Base-by-base conservation (phyloP, 495 filamentous ascomycete species). In the Bombardia bombarda region DNA sequence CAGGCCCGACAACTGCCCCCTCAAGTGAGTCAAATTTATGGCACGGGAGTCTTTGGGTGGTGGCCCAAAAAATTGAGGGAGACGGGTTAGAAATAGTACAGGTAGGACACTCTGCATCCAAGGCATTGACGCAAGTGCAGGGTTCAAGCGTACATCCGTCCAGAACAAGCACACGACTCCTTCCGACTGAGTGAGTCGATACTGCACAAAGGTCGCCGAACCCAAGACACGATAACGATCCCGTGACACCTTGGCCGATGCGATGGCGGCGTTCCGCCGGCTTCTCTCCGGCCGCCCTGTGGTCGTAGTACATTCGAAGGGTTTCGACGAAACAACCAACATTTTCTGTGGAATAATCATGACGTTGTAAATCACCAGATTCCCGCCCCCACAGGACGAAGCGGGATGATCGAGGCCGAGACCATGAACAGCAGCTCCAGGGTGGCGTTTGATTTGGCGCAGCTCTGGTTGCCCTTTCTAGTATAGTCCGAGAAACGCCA, bases 101-200 rank as follows among this genome's bases (percentile, higher is more conserved):
- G n/a, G n/a, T n/a, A n/a, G n/a, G n/a, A n/a, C 36, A 28, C 47
- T 42, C 49, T 26, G 55, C 55, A 61, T 56, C 36, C 47, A 53
- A 53, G 38, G 57, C 52, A 51, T 51, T 49, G 36, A 65, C 51
- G 53, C 62, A 60, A 31, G 40, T 51, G 49, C 52, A 60, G 53
- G 63, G 58, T 44, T 66, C 23, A 49, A 25, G 17, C 13, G 30
- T 21, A 45, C 22, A 36, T 43, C 45, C 22, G 47, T 45, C 43
- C 33, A 12, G 26, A 40, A 9, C 31, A 26, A 24, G 40, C 30
- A 23, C n/a, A 42, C 24, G 28, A 42, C 31, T 39, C 20, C 34
- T 28, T 47, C 24, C 36, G 43, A 38, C 28, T 14, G 20, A 28
- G 16, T 38, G 18, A 36, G 36, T 38, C 19, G 24, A 37, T 43